Evolutionary conservation across 1,284 basidiomycete genomes (phyloP), one percentile per base, ranked within the genome.

Genomic region (Papiliotrema laurentii): DNA sequence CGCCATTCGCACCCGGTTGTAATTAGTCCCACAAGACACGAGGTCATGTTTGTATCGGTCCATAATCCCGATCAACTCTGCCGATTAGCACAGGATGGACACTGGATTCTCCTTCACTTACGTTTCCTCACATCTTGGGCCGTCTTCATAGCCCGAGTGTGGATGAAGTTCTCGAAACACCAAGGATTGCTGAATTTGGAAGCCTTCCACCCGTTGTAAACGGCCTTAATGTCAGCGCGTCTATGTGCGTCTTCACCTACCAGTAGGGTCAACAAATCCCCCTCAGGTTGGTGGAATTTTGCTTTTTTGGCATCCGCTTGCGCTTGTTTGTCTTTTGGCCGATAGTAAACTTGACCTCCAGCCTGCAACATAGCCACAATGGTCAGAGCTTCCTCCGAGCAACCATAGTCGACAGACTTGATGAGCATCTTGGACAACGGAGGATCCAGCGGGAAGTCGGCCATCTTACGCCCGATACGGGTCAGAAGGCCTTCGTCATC

Each of bases 271-370:
- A 99, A 77, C 67, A 98, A 88, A 65, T 99, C 94, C 7, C 94
- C 96, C 75, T 98, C 96, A 0, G 94, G 90, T 69, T 97, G 89
- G 72, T 94, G 91, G 76, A 94, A 94, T 72, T 97, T 97, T 27
- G 94, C 94, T 73, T 97, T 97, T 78, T 97, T 97, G 22, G 92
- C 91, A 72, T 98, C 94, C 0, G 96, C 96, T 75, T 97, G 94
- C 11, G 89, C 89, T 72, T 98, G 94, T 75, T 97, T 97, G 75
- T 98, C 94, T 74, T 97, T 97, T 4, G 94, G 94, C 33, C 94
- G 83, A 74, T 97, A 97, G 72, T 97, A 98, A 27, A 98, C 89
- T 55, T 85, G 91, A 61, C 94, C 92, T 21, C 96, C 93, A 3
- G 90, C 91, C 55, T 75, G 72, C 41, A 98, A 77, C 96, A 98